Base-by-base conservation (phyloP, 164 flowering plant species). In the Kingdonia uniflora region DNA sequence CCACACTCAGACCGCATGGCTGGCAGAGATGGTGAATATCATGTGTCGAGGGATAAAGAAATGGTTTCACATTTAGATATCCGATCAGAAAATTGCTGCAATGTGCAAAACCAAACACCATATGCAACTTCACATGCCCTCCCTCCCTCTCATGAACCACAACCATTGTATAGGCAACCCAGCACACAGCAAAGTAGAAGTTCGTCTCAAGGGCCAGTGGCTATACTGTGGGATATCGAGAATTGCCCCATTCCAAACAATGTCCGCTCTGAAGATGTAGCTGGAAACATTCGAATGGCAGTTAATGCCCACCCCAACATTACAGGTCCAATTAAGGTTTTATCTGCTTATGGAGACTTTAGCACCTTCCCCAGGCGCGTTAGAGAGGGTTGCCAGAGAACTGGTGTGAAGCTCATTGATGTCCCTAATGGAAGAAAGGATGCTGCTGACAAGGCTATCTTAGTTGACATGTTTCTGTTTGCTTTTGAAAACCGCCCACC, bases 381-480 rank as follows among this genome's bases (percentile, higher is more conserved):
- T 22, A 77, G 98, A 57, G 98, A 92, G 62, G 96, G 96, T 12
- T 87, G 95, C 68, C 98, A 92, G 60, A 80, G 98, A 62, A 92
- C n/a, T 38, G 98, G 96, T 51, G 95, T n/a, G 29, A 92, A 84
- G 54, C n/a, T n/a, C 96, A 48, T 88, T 41, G 98, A 91, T 70
- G 98, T 92, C n/a, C 98, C 98, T 2, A 88, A 92, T 66, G 96
- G 96, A 11, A 75, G 98, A 55, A 92, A 92, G 65, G 98, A 92
- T 71, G 96, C 98, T 24, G 96, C 96, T 39, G 98, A 92, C 61
- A 92, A 92, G n/a, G 68, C 98, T 44, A 92, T 92, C 53, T 61
- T 92, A 68, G 77, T 92, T 46, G 98, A 92, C 74, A 84, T 92
- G 96, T 92, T 92, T 56, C 72, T 92, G 19, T 92, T 92, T 77